phyloP scores from a whole-genome alignment of 2,329 filamentous ascomycete genomes.

The Arthrobotrys musiformis region DNA sequence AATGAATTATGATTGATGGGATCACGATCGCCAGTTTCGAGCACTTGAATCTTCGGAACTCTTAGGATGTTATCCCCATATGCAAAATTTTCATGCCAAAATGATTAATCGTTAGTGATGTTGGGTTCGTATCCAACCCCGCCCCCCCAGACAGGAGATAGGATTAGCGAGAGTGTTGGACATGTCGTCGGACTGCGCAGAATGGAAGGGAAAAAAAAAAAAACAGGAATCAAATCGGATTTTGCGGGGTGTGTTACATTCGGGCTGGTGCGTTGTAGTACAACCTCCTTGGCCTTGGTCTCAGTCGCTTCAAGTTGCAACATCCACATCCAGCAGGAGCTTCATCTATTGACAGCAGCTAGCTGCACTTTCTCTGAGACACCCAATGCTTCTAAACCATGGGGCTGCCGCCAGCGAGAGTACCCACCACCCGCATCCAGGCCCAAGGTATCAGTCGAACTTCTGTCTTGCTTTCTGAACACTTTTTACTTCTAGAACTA shows the following conservation, averaged over 20 bases:
- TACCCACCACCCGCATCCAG: conserved; percentile 32
- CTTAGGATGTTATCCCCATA: not conserved
- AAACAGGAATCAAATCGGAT: not conserved
- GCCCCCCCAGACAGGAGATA: not conserved
- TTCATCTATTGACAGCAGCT: conserved; percentile 12
- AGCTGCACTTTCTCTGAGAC: conserved; percentile 26
- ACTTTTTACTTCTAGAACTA: conserved; percentile 1
- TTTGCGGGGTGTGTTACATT: conserved; percentile 44
- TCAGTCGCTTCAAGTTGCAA: conserved; percentile 4
- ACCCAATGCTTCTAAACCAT: conserved; percentile 28
- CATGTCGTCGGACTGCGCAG: conserved; percentile 16
- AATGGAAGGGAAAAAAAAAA: not conserved
- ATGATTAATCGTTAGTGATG: not conserved
- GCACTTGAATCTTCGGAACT: not conserved
- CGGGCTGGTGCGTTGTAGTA: conserved; percentile 14
- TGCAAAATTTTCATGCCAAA: not conserved
- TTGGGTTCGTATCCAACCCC: conserved; percentile 3
- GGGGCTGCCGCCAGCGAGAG: conserved; percentile 26
- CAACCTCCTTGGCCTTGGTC: not conserved
- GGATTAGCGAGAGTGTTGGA: conserved; percentile 21
- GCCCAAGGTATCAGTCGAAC: conserved; percentile 30
- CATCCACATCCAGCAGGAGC: conserved; percentile 41
- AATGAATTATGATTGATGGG: conserved; percentile 20
- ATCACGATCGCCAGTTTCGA: conserved; percentile 33
- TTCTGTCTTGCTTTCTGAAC: conserved; percentile 22